Percentiles rank a stretch among this genome's conserved stretches.
phyloP scores from a whole-genome alignment of 2,329 filamentous ascomycete species.

The Bisporella sp. region DNA sequence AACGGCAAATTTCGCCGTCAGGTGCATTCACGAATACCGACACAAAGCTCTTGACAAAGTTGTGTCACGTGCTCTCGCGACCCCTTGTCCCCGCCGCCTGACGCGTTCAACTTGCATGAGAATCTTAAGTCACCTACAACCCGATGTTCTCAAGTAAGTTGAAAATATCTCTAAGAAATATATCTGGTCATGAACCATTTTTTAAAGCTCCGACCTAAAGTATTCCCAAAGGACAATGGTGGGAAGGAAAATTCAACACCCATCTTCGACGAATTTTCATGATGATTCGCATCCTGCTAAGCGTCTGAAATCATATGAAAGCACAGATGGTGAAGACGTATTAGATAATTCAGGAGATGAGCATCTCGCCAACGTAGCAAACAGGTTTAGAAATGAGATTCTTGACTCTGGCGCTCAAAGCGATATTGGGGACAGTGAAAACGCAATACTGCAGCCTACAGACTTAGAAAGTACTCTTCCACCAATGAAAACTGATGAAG shows the following conservation, averaged over 20 bases:
- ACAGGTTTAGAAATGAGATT: conserved; percentile 24
- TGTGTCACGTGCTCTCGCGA: too few relatives aligned
- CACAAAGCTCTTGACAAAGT: too few relatives aligned
- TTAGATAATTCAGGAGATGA: conserved; percentile 19
- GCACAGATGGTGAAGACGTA: conserved; percentile 19
- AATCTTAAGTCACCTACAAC: too few relatives aligned
- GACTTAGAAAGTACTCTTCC: conserved; percentile 69
- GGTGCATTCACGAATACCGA: too few relatives aligned
- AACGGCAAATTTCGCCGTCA: too few relatives aligned
- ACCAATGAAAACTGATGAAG: conserved; percentile 55
- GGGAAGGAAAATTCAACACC: conserved; percentile 18
- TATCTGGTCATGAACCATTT: too few relatives aligned
- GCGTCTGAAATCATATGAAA: conserved; percentile 21
- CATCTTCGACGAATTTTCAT: conserved; percentile 19
- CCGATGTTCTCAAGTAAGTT: too few relatives aligned
- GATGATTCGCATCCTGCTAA: conserved; percentile 17
- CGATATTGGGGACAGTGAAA: conserved; percentile 24
- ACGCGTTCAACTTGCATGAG: too few relatives aligned
- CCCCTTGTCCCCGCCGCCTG: too few relatives aligned
- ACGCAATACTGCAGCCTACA: conserved; percentile 40
- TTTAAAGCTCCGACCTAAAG: too few relatives aligned
- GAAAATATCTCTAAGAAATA: too few relatives aligned
- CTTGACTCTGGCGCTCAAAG: conserved; percentile 31
- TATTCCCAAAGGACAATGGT: conserved; percentile 17
- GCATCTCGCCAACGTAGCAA: conserved; percentile 4